These are phyloP conservation scores for Trematosphaeria pertusa DNA, from an alignment of 2,329 filamentous ascomycete genomes.

Conservation along the genomic window DNA sequence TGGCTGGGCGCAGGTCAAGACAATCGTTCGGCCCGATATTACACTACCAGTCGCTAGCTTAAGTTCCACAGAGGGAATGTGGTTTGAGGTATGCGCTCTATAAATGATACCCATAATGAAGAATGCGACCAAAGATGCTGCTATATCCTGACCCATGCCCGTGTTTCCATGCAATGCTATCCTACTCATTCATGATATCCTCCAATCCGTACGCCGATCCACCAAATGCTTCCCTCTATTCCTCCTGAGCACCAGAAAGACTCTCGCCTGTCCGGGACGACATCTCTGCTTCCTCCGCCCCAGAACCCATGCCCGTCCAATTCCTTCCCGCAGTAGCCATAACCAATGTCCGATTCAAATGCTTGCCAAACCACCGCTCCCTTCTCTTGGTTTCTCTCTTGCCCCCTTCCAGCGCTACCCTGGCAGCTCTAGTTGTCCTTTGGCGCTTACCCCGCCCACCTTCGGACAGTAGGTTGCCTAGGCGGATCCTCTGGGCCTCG, in stretches of 20 bases:
- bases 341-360: constrained; percentile 66
- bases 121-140: constrained; percentile 8
- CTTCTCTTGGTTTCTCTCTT: constrained; percentile 69
- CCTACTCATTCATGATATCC: neutral
- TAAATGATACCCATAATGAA: constrained; percentile 16
- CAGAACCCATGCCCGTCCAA: constrained; percentile 48
- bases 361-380: constrained; percentile 74
- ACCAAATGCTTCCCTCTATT: neutral
- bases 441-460: constrained; percentile 65
- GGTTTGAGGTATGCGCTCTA: too few relatives aligned
- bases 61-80: too few relatives aligned
- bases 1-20: neutral
- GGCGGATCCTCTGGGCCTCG: constrained; percentile 69
- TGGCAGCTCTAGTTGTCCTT: constrained; percentile 75
- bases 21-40: too few relatives aligned
- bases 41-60: too few relatives aligned
- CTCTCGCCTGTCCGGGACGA: constrained; percentile 1
- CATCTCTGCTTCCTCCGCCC: constrained; percentile 6
- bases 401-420: constrained; percentile 79
- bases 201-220: neutral
- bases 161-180: constrained; percentile 1
- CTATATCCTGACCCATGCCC: constrained; percentile 1
- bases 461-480: constrained; percentile 69
- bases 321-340: constrained; percentile 63
- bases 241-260: neutral